Evolutionary conservation across 2,329 filamentous ascomycete species (phyloP).

Genomic region (Aureobasidium sp.): DNA sequence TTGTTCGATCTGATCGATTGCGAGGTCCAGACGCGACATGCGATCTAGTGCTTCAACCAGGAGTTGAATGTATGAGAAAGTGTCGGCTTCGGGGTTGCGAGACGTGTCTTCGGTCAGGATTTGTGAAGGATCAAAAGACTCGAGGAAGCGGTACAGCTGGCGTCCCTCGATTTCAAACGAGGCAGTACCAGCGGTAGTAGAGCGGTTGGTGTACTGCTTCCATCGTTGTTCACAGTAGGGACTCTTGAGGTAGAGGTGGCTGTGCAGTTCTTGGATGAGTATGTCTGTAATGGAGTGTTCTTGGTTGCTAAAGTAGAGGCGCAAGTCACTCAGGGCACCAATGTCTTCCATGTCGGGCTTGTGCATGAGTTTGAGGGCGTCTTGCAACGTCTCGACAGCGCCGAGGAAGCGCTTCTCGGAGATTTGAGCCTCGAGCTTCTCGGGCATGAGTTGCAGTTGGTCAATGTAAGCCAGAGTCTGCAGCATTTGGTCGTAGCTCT

Average conservation of each 20-base stretch:
- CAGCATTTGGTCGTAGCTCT: slow-evolving; percentile 83
- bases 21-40: slow-evolving; percentile 74
- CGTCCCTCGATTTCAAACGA: slow-evolving; percentile 40
- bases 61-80: slow-evolving; percentile 84
- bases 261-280: slow-evolving; percentile 91
- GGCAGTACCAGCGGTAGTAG: slow-evolving; percentile 21
- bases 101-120: slow-evolving; percentile 75
- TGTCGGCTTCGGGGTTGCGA: slow-evolving; percentile 90
- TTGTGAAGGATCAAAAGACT: slow-evolving; percentile 45
- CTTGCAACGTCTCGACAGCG: slow-evolving; percentile 85
- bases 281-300: slow-evolving; percentile 90
- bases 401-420: slow-evolving; percentile 92
- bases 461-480: slow-evolving; percentile 65
- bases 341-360: slow-evolving; percentile 87
- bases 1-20: slow-evolving; percentile 85
- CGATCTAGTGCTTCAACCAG: slow-evolving; percentile 85
- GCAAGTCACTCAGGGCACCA: slow-evolving; percentile 75
- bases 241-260: slow-evolving; percentile 94
- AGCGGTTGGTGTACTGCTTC: slow-evolving; percentile 65
- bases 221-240: slow-evolving; percentile 95
- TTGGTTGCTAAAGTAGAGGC: slow-evolving; percentile 84
- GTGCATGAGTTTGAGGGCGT: slow-evolving; percentile 71
- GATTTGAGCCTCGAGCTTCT: slow-evolving; percentile 86
- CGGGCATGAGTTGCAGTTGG: slow-evolving; percentile 78
- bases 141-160: slow-evolving; percentile 48